Conservation (phyloP, 192 early-diverging fungal genomes). For the Coemansia sp. region DNA sequence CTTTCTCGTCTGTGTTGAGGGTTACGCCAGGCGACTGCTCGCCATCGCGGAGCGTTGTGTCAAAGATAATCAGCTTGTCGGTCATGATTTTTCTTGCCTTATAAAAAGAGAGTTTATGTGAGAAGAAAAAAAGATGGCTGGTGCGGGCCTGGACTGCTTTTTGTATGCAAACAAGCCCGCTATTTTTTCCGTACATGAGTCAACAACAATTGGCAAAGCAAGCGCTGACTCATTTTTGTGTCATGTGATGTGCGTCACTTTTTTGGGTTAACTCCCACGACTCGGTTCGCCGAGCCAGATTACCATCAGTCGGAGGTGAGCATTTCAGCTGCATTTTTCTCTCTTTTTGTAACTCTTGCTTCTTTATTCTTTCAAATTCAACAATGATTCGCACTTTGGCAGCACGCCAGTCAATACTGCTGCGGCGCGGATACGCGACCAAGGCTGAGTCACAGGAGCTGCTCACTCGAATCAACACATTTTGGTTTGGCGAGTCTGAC, state of each 20-base stretch:
- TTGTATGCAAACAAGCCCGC: no score
- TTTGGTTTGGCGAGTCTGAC: constrained; percentile 54
- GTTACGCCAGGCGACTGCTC: constrained; percentile 99
- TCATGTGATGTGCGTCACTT: not conserved
- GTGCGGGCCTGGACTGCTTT: not conserved
- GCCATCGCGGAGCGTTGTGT: constrained; percentile 95
- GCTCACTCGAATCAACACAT: constrained; percentile 37
- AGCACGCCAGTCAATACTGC: not conserved
- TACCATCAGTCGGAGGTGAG: no score
- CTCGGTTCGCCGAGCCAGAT: no score
- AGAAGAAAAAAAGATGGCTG: not conserved
- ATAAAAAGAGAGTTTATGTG: not conserved
- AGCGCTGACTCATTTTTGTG: not conserved
- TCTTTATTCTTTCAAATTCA: not conserved
- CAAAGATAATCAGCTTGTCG: constrained; percentile 89
- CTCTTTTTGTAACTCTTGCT: not conserved
- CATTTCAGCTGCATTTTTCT: no score
- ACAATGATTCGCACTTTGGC: constrained; percentile 10
- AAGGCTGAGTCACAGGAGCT: constrained; percentile 42
- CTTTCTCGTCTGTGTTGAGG: constrained; percentile 87
- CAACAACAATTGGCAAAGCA: no score
- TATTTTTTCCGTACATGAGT: no score
- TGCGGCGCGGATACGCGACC: constrained; percentile 5
- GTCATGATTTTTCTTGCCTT: constrained; percentile 9
- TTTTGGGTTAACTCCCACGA: no score